Percentiles rank a stretch among this genome's conserved stretches.
Evolutionary conservation across 768 basidiomycete genomes (phyloP).

Genomic region (Phaeotremella fagi): DNA sequence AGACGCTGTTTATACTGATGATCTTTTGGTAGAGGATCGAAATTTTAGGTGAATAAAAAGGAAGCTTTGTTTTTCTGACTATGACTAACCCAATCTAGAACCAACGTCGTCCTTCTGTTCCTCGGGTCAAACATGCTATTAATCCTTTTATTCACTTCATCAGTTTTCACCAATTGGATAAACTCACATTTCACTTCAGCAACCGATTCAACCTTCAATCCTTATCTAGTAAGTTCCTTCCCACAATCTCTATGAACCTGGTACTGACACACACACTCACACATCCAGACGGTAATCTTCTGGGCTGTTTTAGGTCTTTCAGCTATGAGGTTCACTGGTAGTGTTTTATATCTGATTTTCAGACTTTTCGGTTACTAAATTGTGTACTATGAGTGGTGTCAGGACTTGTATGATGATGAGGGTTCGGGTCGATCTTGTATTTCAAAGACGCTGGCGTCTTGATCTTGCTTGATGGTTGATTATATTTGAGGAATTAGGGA

Average conservation of each 20-base stretch:
- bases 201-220: slow-evolving; percentile 66
- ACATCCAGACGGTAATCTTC: slow-evolving; percentile 70
- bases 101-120: slow-evolving; percentile 43
- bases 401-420: too few relatives aligned
- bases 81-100: too few relatives aligned
- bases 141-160: slow-evolving; percentile 55
- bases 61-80: too few relatives aligned
- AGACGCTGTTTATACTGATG: slow-evolving; percentile 56
- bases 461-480: too few relatives aligned
- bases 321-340: slow-evolving; percentile 73
- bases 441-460: too few relatives aligned
- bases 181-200: slow-evolving; percentile 55
- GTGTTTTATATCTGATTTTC: slow-evolving; percentile 70
- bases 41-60: slow-evolving; percentile 38
- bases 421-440: too few relatives aligned
- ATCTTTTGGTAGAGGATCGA: slow-evolving; percentile 50
- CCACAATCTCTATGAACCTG: neutral
- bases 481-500: too few relatives aligned
- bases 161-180: slow-evolving; percentile 71
- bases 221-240: slow-evolving; percentile 55
- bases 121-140: slow-evolving; percentile 69
- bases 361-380: slow-evolving; percentile 43
- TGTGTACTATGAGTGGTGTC: too few relatives aligned
- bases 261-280: neutral
- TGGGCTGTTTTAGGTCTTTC: slow-evolving; percentile 68